Conservation (phyloP, 768 basidiomycete species). For the Antrodiella citrinella region DNA sequence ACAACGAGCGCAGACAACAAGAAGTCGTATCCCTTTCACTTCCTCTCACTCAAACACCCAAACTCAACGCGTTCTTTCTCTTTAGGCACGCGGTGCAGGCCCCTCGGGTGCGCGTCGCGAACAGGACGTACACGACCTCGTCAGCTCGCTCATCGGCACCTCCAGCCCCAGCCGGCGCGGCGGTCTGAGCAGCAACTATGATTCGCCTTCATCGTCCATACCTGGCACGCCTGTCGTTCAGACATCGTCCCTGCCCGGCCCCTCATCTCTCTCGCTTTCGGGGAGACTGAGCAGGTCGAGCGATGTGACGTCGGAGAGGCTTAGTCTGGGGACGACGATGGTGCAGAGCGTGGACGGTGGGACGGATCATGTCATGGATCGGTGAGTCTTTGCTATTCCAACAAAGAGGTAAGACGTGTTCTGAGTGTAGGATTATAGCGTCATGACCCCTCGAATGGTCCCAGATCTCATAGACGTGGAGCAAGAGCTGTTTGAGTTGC, state of each 20-base stretch:
- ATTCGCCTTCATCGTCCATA: constrained; percentile 64
- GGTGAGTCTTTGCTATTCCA: constrained; percentile 33
- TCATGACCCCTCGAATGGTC: constrained; percentile 53
- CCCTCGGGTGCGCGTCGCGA: constrained; percentile 33
- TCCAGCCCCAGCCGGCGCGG: constrained; percentile 27
- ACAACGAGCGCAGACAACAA: constrained; percentile 29
- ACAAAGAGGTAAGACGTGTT: no score
- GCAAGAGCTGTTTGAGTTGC: constrained; percentile 85
- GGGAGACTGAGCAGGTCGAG: constrained; percentile 67
- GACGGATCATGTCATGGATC: constrained; percentile 63
- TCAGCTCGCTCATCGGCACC: constrained; percentile 46
- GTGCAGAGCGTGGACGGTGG: constrained; percentile 42
- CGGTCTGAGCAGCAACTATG: constrained; percentile 48
- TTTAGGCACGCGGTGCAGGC: constrained; percentile 18
- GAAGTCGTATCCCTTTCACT: background rate
- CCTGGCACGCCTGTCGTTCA: constrained; percentile 60
- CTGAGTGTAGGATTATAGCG: constrained; percentile 27
- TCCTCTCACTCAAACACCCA: background rate
- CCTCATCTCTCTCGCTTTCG: constrained; percentile 34
- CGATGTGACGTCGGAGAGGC: constrained; percentile 46
- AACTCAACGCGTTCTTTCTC: background rate
- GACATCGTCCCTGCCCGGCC: constrained; percentile 27
- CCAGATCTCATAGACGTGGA: constrained; percentile 86
- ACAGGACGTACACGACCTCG: constrained; percentile 64
- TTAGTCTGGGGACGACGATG: constrained; percentile 37